Evolutionary conservation across 495 filamentous ascomycete genomes (phyloP).

Genomic region (Penicillium nucicola): DNA sequence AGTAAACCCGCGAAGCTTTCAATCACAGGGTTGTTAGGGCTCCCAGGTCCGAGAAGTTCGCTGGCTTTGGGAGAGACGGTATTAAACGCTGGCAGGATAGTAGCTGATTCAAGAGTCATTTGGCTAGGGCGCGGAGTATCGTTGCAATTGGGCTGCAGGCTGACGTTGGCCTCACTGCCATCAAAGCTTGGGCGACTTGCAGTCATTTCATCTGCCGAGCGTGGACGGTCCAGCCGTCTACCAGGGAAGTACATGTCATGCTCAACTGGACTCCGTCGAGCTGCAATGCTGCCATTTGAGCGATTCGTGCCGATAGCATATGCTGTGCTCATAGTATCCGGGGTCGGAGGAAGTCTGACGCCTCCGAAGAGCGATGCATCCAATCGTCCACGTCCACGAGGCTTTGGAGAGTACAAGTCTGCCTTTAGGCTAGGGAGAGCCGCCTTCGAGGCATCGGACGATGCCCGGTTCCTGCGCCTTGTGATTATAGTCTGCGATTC

Average conservation of each 20-base stretch:
- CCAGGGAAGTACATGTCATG: constrained; percentile 15
- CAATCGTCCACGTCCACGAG: constrained; percentile 23
- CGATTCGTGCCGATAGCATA: constrained; percentile 28
- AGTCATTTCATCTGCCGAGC: constrained; percentile 33
- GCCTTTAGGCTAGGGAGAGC: constrained; percentile 15
- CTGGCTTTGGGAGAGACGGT: constrained; percentile 27
- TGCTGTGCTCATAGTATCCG: constrained; percentile 46
- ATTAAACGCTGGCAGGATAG: constrained; percentile 32
- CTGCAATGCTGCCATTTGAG: constrained; percentile 35
- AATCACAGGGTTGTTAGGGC: constrained; percentile 21
- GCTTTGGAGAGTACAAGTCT: constrained; percentile 20
- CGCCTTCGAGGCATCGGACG: constrained; percentile 16
- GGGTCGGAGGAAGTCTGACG: constrained; percentile 38
- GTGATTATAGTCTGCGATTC: constrained; percentile 16
- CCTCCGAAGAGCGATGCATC: constrained; percentile 35
- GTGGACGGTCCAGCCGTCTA: constrained; percentile 26
- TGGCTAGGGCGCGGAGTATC: constrained; percentile 26
- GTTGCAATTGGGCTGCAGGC: constrained; percentile 31
- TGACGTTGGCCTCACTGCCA: constrained; percentile 26
- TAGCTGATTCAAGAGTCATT: constrained; percentile 23
- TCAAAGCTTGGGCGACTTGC: constrained; percentile 26
- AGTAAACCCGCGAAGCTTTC: constrained; percentile 20
- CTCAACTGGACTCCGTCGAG: constrained; percentile 20
- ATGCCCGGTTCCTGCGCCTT: constrained; percentile 14
- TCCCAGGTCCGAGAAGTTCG: constrained; percentile 23